A percentile compares a stretch with the other conserved stretches of the same genome.
phyloP scores from a whole-genome alignment of 176 grass and related monocot genomes.

The Hsuehochloa calcarea region DNA sequence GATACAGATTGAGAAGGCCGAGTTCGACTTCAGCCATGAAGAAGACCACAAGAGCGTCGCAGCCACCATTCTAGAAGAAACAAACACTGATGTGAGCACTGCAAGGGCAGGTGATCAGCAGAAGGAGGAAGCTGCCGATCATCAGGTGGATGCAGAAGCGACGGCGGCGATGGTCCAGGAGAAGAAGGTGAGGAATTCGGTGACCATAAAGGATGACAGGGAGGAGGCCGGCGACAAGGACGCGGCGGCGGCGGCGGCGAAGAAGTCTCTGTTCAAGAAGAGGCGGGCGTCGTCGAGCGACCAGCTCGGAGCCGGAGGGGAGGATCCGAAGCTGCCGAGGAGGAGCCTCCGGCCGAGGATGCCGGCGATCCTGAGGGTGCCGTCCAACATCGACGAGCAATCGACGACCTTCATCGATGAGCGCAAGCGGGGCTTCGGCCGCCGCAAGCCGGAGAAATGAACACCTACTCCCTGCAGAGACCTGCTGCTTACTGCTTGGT shows the following conservation, averaged over 20 bases:
- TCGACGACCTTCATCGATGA: constrained; percentile 42
- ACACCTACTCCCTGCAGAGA: neutral
- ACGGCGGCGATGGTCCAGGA: neutral
- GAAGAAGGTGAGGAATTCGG: constrained; percentile 37
- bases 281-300: constrained; percentile 25
- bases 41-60: neutral
- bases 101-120: neutral
- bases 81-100: neutral
- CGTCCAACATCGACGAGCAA: constrained; percentile 49
- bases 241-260: neutral
- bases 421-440: constrained; percentile 33
- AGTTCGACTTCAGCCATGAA: constrained; percentile 18
- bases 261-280: constrained; percentile 46
- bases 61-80: constrained; percentile 26
- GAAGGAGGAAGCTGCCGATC: neutral
- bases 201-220: constrained; percentile 39
- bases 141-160: neutral
- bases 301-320: neutral
- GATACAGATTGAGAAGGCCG: constrained; percentile 46
- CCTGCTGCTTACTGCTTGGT: neutral
- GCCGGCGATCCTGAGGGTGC: constrained; percentile 32
- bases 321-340: neutral
- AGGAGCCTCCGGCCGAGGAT: constrained; percentile 44
- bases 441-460: constrained; percentile 39
- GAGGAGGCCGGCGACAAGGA: neutral